Percentiles rank a stretch among this genome's conserved stretches.
These are phyloP conservation scores for Apiotrichum mycotoxinovorans DNA, from an alignment of 1,284 basidiomycete species.

Conservation along the genomic window DNA sequence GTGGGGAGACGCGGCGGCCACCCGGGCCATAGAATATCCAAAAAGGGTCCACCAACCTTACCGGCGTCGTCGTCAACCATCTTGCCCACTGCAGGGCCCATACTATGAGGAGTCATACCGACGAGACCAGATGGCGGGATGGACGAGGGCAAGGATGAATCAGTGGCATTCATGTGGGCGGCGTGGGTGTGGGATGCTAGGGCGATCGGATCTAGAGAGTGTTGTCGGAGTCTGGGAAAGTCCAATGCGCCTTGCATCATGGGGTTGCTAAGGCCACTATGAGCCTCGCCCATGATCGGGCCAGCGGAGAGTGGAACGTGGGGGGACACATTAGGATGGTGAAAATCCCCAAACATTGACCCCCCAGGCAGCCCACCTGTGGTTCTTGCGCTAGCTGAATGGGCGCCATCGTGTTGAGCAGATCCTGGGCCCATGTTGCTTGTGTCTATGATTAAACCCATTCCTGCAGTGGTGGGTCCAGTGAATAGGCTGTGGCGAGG, in stretches of 20 bases:
- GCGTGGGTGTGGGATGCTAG: not conserved
- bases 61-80: conserved; percentile 23
- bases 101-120: not conserved
- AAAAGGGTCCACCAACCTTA: conserved; percentile 24
- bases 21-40: conserved; percentile 42
- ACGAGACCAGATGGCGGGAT: not conserved
- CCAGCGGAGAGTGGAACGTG: not conserved
- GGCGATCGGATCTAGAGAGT: not conserved
- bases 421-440: not conserved
- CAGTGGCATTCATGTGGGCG: conserved; percentile 3
- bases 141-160: not conserved
- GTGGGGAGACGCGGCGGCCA: conserved; percentile 44
- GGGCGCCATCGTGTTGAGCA: not conserved
- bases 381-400: not conserved
- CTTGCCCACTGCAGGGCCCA: not conserved
- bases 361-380: not conserved
- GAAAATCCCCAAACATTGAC: not conserved
- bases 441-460: not conserved
- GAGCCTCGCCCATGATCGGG: not conserved
- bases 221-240: not conserved
- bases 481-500: not conserved
- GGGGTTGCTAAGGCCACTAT: not conserved
- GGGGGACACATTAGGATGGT: not conserved
- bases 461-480: not conserved
- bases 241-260: not conserved